Evolutionary conservation across 768 basidiomycete species (phyloP), one percentile per base, ranked within the genome.

Genomic region (Hebeloma cylindrosporum): DNA sequence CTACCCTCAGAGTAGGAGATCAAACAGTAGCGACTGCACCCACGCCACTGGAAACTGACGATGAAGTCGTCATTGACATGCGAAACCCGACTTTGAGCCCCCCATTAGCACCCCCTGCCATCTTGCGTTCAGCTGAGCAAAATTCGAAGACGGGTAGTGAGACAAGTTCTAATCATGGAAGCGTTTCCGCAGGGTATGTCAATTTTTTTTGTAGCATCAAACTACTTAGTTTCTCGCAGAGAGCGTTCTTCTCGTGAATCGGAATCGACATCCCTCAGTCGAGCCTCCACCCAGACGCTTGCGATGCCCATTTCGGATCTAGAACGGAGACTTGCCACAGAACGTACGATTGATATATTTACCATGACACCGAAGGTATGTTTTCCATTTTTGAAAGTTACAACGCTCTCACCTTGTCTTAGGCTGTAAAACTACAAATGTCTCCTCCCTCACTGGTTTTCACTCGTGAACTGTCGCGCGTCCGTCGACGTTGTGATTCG

Each of bases 391-490:
- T 9, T 38, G 7, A 20, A 25, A 16, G 11, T n/a, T 23, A 22
- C 34, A n/a, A 38, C 27, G 13, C 7, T 38, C 38, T 11, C 9
- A 20, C 13, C 25, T 30, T 37, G 11, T 16, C 41, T 4, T 43
- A 96, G 94, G 78, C 80, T 67, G 91, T 95, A 46, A 86, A 85
- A 50, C 73, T 98, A 36, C 95, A 97, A 71, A 93, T 99, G 69
- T 70, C 76, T 22, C 88, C 95, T 0, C 82, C 93, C 1, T 68
- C 70, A 11, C 75, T 97, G 30, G 77, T 85, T 17, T 97, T 86
- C 64, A 74, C 75, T 14, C 84, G 96, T 27, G 79, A 83, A 58
- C 60, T 97, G 51, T n/a, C 82, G 91, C 36, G 69, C 82, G 7
- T 86, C 88, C 0, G 68, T 73, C 21, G 85, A 87, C 53, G 87